phyloP scores from a whole-genome alignment of 495 filamentous ascomycete genomes.

The Penicillium cataractarum region DNA sequence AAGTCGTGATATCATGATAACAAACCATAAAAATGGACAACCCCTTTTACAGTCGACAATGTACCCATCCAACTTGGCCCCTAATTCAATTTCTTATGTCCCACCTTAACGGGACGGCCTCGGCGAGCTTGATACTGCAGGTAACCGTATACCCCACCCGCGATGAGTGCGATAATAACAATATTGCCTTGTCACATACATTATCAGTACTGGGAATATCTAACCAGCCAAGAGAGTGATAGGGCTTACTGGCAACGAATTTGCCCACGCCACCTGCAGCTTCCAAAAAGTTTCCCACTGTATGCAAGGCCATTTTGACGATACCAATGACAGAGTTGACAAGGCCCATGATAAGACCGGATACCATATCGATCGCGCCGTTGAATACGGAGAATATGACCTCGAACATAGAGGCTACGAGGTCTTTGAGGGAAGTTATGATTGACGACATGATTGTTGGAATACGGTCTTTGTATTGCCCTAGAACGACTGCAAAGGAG shows the following conservation, averaged over 20 bases:
- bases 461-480: neutral
- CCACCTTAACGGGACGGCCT: slow-evolving; percentile 13
- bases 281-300: slow-evolving; percentile 11
- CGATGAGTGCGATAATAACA: slow-evolving; percentile 19
- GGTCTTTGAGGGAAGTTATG: slow-evolving; percentile 24
- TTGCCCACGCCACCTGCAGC: slow-evolving; percentile 20
- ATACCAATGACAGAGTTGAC: slow-evolving; percentile 14
- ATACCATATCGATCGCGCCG: slow-evolving; percentile 7
- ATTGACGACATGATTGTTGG: slow-evolving; percentile 22
- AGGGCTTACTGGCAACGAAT: slow-evolving; percentile 19
- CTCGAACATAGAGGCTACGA: slow-evolving; percentile 22
- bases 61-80: neutral
- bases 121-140: slow-evolving; percentile 19
- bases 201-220: neutral
- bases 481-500: neutral
- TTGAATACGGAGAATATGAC: slow-evolving; percentile 21
- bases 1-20: too few relatives aligned
- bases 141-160: slow-evolving; percentile 17
- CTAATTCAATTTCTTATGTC: slow-evolving; percentile 23
- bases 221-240: neutral
- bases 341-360: slow-evolving; percentile 5
- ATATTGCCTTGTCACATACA: slow-evolving; percentile 19
- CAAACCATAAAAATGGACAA: too few relatives aligned
- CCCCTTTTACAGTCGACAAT: too few relatives aligned
- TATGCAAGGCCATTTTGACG: slow-evolving; percentile 4